Percentiles rank a stretch among this genome's conserved stretches.
Evolutionary conservation across 2,329 filamentous ascomycete species (phyloP).

Genomic region (Penicillium thymicola): DNA sequence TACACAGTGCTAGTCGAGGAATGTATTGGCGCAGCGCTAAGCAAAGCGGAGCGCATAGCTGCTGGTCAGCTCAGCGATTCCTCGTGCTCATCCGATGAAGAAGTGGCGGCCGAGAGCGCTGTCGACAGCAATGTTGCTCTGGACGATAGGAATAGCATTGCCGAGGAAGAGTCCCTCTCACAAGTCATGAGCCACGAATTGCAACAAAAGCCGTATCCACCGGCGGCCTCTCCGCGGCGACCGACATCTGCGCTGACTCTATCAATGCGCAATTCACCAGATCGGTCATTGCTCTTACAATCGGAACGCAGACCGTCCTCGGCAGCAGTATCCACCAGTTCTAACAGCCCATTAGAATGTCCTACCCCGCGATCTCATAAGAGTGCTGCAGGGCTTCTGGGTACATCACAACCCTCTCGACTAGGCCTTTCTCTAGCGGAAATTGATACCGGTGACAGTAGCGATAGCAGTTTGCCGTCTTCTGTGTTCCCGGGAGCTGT

Average conservation of each 20-base stretch:
- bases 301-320: slow-evolving; percentile 53
- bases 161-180: slow-evolving; percentile 10
- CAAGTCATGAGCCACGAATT: slow-evolving; percentile 12
- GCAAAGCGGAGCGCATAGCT: slow-evolving; percentile 83
- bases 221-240: slow-evolving; percentile 19
- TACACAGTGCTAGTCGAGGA: slow-evolving; percentile 91
- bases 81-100: slow-evolving; percentile 58
- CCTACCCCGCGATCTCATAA: slow-evolving; percentile 85
- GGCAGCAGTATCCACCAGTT: slow-evolving; percentile 71
- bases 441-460: slow-evolving; percentile 74
- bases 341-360: slow-evolving; percentile 85
- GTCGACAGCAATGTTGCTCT: slow-evolving; percentile 3
- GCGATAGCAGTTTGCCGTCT: slow-evolving; percentile 84
- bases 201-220: slow-evolving; percentile 6
- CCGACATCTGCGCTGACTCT: slow-evolving; percentile 52
- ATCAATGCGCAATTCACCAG: slow-evolving; percentile 55
- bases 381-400: slow-evolving; percentile 55
- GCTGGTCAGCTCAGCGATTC: slow-evolving; percentile 82
- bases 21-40: slow-evolving; percentile 88
- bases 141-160: slow-evolving; percentile 2
- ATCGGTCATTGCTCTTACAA: slow-evolving; percentile 45
- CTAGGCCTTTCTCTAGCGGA: slow-evolving; percentile 77
- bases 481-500: slow-evolving; percentile 68
- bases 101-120: slow-evolving; percentile 42
- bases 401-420: slow-evolving; percentile 60